These are phyloP conservation scores for Chrysochromulina parva DNA, from an alignment of 78 protist species.

Conservation along the genomic window DNA sequence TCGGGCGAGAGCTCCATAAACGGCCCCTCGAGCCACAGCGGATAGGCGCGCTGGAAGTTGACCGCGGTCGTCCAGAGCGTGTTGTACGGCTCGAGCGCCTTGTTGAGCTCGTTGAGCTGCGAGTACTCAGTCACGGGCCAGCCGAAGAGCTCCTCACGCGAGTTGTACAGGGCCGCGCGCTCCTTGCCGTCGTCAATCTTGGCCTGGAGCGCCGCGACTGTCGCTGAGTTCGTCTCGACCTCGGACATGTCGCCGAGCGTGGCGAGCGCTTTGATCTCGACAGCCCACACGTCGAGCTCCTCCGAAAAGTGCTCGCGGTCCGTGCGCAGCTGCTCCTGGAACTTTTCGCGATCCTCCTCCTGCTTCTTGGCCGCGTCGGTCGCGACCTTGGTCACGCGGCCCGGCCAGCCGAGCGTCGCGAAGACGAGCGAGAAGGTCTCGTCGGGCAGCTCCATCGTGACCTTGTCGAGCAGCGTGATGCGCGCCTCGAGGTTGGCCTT, in stretches of 20 bases:
- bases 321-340: conserved; percentile 26
- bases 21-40: conserved; percentile 35
- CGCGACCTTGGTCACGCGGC: not conserved
- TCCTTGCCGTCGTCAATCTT: conserved; percentile 30
- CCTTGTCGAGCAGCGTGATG: not conserved
- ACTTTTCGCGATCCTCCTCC: conserved; percentile 9
- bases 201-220: conserved; percentile 21
- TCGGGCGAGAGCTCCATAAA: conserved; percentile 30
- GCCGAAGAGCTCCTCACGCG: conserved; percentile 51
- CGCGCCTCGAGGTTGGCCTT: not conserved
- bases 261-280: not conserved
- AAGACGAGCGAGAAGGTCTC: not conserved
- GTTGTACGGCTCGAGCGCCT: conserved; percentile 66
- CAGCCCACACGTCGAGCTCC: conserved; percentile 27
- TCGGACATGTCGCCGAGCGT: not conserved
- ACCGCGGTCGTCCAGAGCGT: conserved; percentile 61
- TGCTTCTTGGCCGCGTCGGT: conserved; percentile 2
- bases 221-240: conserved; percentile 34
- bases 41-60: not conserved
- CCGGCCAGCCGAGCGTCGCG: conserved; percentile 23
- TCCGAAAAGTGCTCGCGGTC: conserved; percentile 36
- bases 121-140: conserved; percentile 41
- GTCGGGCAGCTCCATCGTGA: not conserved
- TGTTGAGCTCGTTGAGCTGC: not conserved
- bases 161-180: conserved; percentile 26